Percentiles rank a stretch among this genome's conserved stretches.
Evolutionary conservation across 306 rosid species (phyloP).

Genomic region (Cucurbita pepo): DNA sequence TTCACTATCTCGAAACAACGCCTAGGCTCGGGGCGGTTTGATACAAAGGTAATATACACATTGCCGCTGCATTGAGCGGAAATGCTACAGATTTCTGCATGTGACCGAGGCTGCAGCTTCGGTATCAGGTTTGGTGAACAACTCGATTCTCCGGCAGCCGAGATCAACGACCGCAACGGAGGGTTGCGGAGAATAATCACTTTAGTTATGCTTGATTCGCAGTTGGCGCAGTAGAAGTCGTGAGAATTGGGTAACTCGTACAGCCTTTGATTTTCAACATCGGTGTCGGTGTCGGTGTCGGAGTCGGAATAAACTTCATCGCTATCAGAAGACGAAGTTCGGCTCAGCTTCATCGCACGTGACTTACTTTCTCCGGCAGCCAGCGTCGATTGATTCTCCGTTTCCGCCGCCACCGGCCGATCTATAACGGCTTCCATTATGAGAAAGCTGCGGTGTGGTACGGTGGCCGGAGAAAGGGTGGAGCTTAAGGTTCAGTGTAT

Average conservation of each 20-base stretch:
- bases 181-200: not conserved
- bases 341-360: not conserved
- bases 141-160: not conserved
- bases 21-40: too few species aligned
- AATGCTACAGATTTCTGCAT: too few species aligned
- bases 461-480: not conserved
- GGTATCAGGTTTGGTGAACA: too few species aligned
- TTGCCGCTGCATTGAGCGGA: too few species aligned
- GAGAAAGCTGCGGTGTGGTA: not conserved
- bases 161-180: not conserved
- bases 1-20: not conserved
- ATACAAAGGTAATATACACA: too few species aligned
- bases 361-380: not conserved
- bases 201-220: not conserved
- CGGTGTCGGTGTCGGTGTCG: not conserved
- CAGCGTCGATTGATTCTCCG: not conserved
- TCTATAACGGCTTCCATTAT: not conserved
- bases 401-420: not conserved
- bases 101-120: too few species aligned
- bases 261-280: not conserved
- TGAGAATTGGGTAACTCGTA: not conserved
- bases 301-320: not conserved
- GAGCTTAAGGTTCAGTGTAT: not conserved
- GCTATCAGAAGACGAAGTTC: not conserved
- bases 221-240: not conserved